Percentiles rank a stretch among this genome's conserved stretches.
These are phyloP conservation scores for Aspergillus sp. DNA, from an alignment of 2,329 filamentous ascomycete species.

Conservation along the genomic window DNA sequence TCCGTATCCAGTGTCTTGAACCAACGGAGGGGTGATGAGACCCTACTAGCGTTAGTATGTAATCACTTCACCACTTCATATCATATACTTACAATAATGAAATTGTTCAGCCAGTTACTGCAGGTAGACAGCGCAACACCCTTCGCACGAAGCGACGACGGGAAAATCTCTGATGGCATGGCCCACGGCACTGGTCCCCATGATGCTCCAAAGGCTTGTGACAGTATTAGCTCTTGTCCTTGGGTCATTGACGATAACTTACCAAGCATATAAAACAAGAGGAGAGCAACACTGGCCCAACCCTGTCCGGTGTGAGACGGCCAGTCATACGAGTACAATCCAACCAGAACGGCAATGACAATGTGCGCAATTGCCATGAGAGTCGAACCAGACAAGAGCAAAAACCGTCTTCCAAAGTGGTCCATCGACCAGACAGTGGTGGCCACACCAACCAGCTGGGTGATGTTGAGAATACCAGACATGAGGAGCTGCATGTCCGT, in stretches of 20 bases:
- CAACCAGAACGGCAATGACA: constrained; percentile 52
- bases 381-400: constrained; percentile 42
- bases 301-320: constrained; percentile 47
- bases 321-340: constrained; percentile 49
- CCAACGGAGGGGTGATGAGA: constrained; percentile 61
- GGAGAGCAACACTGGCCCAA: constrained; percentile 53
- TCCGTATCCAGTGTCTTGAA: constrained; percentile 51
- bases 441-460: constrained; percentile 42
- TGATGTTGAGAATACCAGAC: constrained; percentile 51
- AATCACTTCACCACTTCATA: neutral
- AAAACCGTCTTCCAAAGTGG: constrained; percentile 41
- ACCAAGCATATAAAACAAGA: constrained; percentile 57
- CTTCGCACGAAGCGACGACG: constrained; percentile 56
- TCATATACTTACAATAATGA: constrained; percentile 47
- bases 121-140: constrained; percentile 62
- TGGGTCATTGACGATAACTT: too few species aligned
- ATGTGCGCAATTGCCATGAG: constrained; percentile 46
- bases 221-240: too few species aligned
- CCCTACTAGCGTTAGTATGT: constrained; percentile 31
- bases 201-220: constrained; percentile 50
- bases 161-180: constrained; percentile 58
- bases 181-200: constrained; percentile 51
- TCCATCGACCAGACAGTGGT: constrained; percentile 49
- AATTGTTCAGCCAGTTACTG: constrained; percentile 62
- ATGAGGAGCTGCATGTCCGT: constrained; percentile 48